These are phyloP conservation scores for Furcasterigmium sp. DNA, from an alignment of 2,329 filamentous ascomycete genomes.

Conservation along the genomic window DNA sequence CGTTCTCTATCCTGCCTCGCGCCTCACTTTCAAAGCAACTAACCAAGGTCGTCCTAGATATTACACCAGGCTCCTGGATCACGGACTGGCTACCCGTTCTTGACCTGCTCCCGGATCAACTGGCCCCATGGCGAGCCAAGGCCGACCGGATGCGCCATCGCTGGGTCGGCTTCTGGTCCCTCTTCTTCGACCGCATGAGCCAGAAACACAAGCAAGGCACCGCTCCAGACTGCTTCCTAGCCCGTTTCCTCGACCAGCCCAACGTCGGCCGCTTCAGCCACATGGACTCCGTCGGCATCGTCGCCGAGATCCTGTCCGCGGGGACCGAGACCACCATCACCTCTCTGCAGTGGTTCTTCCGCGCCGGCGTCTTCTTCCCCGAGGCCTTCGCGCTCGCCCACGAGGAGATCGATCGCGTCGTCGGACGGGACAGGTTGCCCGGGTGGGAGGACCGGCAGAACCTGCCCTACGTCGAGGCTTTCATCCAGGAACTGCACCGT, in stretches of 20 bases:
- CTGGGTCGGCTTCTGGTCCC: neutral
- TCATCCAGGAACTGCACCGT: constrained; percentile 23
- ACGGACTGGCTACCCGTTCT: constrained; percentile 8
- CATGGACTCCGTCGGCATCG: neutral
- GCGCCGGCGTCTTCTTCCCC: constrained; percentile 17
- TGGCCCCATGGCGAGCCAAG: constrained; percentile 4
- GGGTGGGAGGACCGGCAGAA: constrained; percentile 17
- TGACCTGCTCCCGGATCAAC: neutral
- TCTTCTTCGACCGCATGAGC: neutral
- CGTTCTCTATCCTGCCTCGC: neutral
- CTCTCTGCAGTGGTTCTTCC: constrained; percentile 13
- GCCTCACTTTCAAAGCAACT: neutral
- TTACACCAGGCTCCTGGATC: constrained; percentile 2
- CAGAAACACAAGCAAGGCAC: neutral
- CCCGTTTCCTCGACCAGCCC: neutral
- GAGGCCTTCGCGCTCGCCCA: constrained; percentile 16
- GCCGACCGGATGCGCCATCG: constrained; percentile 1
- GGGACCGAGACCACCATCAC: constrained; percentile 23
- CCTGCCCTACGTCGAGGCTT: constrained; percentile 23
- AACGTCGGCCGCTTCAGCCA: neutral
- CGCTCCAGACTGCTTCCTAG: neutral
- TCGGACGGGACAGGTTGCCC: constrained; percentile 22
- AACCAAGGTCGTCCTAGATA: neutral
- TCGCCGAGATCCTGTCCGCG: constrained; percentile 6
- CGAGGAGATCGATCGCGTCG: constrained; percentile 18